phyloP scores from a whole-genome alignment of 805 yeast species.

The Ogataea trehalophila region DNA sequence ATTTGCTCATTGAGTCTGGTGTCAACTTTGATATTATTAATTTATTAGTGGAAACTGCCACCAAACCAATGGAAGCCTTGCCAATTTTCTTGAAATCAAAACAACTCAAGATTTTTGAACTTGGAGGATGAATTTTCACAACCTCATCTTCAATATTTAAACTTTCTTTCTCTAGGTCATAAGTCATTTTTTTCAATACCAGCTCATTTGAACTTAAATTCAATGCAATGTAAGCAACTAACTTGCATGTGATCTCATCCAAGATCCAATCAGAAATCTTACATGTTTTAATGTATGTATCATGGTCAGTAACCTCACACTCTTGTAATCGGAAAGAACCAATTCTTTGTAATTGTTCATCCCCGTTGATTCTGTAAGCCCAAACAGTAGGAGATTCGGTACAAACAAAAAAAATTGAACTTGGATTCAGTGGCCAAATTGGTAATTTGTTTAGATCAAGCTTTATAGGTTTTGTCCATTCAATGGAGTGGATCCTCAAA shows the following conservation, averaged over 20 bases:
- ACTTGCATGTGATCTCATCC: background rate
- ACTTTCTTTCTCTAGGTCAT: background rate
- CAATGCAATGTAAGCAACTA: constrained; percentile 7
- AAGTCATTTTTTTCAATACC: constrained; percentile 5
- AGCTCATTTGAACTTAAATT: constrained; percentile 9
- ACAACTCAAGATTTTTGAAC: constrained; percentile 7
- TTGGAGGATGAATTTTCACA: constrained; percentile 2
- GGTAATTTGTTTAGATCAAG: background rate
- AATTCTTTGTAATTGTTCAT: constrained; percentile 3
- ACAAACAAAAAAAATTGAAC: constrained; percentile 10
- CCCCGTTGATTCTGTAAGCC: constrained; percentile 9
- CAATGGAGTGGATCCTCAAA: constrained; percentile 23
- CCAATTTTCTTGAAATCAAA: constrained; percentile 6
- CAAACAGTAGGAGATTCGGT: constrained; percentile 13
- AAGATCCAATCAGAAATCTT: constrained; percentile 14
- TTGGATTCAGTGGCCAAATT: constrained; percentile 10
- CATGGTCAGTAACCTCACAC: constrained; percentile 1
- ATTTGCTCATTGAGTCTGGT: background rate
- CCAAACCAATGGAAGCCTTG: constrained; percentile 1
- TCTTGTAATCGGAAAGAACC: constrained; percentile 2
- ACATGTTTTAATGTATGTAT: constrained; percentile 6
- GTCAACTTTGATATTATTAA: constrained; percentile 1
- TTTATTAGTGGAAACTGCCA: constrained; percentile 5
- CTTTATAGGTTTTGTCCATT: constrained; percentile 12
- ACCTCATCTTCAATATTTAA: constrained; percentile 1